A percentile compares a stretch with the other conserved stretches of the same genome.
Evolutionary conservation across 495 filamentous ascomycete species (phyloP).

Genomic region (Annulohypoxylon nitens): DNA sequence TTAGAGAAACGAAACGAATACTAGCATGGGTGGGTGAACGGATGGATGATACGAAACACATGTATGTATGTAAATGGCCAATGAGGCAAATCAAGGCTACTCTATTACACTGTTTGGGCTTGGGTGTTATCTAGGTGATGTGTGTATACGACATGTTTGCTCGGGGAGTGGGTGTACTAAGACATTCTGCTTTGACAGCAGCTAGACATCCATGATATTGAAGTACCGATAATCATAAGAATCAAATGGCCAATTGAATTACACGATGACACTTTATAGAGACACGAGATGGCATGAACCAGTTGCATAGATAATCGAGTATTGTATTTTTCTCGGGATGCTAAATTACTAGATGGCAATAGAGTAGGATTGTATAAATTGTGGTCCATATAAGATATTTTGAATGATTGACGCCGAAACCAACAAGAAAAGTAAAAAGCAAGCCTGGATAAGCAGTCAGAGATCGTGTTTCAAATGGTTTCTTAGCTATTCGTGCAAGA

Average conservation of each 20-base stretch:
- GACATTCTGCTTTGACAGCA: too few relatives aligned
- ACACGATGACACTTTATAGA: too few relatives aligned
- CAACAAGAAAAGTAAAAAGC: constrained; percentile 8
- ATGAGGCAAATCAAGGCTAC: constrained; percentile 4
- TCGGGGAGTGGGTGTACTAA: neutral
- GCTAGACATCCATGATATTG: too few relatives aligned
- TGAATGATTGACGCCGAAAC: constrained; percentile 18
- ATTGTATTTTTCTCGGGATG: neutral
- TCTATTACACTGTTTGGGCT: neutral
- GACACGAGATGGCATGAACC: too few relatives aligned
- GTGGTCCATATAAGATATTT: neutral
- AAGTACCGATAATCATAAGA: too few relatives aligned
- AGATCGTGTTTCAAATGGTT: constrained; percentile 19
- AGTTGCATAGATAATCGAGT: neutral
- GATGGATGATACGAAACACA: constrained; percentile 17
- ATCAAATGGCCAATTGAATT: neutral
- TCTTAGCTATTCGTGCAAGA: constrained; percentile 19
- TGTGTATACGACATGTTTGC: neutral
- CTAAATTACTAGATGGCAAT: constrained; percentile 19
- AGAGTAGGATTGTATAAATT: constrained; percentile 4
- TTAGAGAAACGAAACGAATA: constrained; percentile 11
- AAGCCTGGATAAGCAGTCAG: neutral
- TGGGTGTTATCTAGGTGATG: neutral
- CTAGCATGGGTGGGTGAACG: constrained; percentile 8
- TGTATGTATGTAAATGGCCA: constrained; percentile 13